Evolutionary conservation across 768 basidiomycete genomes (phyloP).

Genomic region (Kondoa malvinella): DNA sequence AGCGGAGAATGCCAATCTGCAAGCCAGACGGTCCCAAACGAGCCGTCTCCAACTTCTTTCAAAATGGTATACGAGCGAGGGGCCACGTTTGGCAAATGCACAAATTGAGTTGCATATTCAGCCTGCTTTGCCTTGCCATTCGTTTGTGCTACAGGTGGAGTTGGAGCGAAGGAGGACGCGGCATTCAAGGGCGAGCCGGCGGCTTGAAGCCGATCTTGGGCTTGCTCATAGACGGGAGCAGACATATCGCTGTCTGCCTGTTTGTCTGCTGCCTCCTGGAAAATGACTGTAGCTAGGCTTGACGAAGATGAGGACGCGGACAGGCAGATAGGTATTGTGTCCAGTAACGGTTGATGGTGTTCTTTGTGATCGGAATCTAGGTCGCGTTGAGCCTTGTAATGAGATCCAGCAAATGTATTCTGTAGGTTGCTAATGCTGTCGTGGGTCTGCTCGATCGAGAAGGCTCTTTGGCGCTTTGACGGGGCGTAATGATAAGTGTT

Average conservation of each 20-base stretch:
- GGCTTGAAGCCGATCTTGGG: neutral
- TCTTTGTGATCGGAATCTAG: neutral
- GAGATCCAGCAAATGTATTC: neutral
- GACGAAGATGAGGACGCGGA: neutral
- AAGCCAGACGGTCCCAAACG: slow-evolving; percentile 94
- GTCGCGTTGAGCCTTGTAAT: neutral
- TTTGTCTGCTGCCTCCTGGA: neutral
- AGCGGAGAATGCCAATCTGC: slow-evolving; percentile 97
- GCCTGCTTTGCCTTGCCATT: neutral
- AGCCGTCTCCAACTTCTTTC: slow-evolving; percentile 94
- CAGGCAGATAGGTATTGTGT: neutral
- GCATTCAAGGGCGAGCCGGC: neutral
- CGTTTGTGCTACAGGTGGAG: neutral
- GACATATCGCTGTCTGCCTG: neutral
- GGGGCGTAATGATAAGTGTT: neutral
- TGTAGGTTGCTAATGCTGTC: neutral
- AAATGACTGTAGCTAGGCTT: neutral
- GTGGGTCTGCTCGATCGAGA: neutral
- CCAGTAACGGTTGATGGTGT: neutral
- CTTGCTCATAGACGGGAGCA: neutral
- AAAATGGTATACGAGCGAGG: slow-evolving; percentile 55
- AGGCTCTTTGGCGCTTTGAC: neutral
- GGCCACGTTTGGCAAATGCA: slow-evolving; percentile 1
- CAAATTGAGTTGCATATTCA: neutral
- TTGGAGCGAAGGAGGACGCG: neutral